Evolutionary conservation across 768 basidiomycete species (phyloP), one percentile per base, ranked within the genome.

Genomic region (Candolleomyces eurysporus): DNA sequence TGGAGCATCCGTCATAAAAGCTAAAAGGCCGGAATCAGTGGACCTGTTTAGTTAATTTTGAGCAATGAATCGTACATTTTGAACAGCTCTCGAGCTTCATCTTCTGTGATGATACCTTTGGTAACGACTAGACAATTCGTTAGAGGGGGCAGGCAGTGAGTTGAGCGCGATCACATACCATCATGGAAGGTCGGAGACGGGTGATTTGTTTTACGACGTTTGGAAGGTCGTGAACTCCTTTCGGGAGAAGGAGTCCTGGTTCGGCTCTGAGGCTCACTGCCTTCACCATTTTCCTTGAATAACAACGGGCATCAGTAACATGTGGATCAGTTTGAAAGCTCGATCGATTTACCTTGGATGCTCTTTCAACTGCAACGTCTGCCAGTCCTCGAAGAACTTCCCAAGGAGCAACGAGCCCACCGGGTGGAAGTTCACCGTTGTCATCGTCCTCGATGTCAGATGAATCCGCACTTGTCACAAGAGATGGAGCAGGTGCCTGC

Each of bases 1-100:
- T 75, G n/a, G 92, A 94, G 70, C 94, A 96, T n/a, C 95, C 95
- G 50, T 87, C 84, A 72, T 91, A 97, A 73, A 92, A 96, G 71
- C 94, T 96, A 63, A 13, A 62, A 63, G 62, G 48, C 52, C 64
- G 57, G 62, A 48, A 61, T 66, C 39, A 49, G 21, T 39, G 48
- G 52, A 61, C 42, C 32, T 57, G 60, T 53, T 39, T 21, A 51
- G 52, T 40, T 22, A 31, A 66, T 32, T 58, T 7, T 36, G 36
- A 36, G 36, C 61, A 58, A 62, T 62, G 55, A 45, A 36, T 77
- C 84, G 51, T 61, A 95, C 93, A 96, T 90, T 69, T 84, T 82
- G 75, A 96, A 94, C 56, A 97, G 73, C 60, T 94, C 90, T 61
- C 87, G 86, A 2, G 93, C 96, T 69, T 97, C 94, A 26, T 81